Conservation (phyloP, 306 rosid genomes). For the Citrullus colocynthis region DNA sequence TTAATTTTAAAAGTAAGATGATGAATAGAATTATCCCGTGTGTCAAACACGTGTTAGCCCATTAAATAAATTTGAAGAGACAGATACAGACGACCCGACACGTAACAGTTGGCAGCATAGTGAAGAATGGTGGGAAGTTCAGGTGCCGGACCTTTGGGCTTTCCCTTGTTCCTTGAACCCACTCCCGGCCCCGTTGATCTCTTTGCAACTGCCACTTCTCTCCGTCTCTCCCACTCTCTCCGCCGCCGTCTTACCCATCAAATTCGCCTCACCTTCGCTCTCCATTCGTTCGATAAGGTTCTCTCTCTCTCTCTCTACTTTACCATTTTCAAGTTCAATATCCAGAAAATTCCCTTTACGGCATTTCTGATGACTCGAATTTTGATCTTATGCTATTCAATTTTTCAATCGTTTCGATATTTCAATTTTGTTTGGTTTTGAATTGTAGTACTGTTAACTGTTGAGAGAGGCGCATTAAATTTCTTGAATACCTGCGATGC, state of each 20-base stretch:
- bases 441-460: neutral
- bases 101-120: neutral
- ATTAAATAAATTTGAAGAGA: too few relatives aligned
- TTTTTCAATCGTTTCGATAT: neutral
- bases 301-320: neutral
- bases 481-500: too few relatives aligned
- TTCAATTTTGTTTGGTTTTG: neutral
- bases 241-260: constrained; percentile 24
- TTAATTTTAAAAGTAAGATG: too few relatives aligned
- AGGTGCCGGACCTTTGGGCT: constrained; percentile 16
- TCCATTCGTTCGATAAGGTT: constrained; percentile 51
- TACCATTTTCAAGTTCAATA: neutral
- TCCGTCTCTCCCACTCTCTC: constrained; percentile 38
- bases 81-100: neutral
- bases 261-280: constrained; percentile 23
- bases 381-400: neutral
- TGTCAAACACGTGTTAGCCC: too few relatives aligned
- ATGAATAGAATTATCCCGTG: too few relatives aligned
- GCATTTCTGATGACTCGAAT: neutral
- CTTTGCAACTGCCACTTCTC: constrained; percentile 45
- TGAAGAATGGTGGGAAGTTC: constrained; percentile 23
- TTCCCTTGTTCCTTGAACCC: constrained; percentile 26
- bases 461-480: neutral
- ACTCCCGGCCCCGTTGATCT: constrained; percentile 20
- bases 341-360: neutral